Evolutionary conservation across 495 filamentous ascomycete species (phyloP).

Genomic region (Daldinia loculata): DNA sequence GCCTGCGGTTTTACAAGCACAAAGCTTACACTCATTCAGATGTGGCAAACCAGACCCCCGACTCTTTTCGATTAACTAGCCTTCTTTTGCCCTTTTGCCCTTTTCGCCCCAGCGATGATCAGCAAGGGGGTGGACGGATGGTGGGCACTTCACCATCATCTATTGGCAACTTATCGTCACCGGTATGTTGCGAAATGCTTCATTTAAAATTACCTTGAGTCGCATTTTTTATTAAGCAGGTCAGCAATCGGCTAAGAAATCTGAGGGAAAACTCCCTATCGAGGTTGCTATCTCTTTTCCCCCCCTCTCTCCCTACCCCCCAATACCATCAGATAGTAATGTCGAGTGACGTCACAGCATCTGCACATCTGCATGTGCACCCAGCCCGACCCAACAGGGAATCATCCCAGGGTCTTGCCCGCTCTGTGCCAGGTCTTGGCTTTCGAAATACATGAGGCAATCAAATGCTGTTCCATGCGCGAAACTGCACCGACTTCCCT

Average conservation of each 20-base stretch:
- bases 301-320: slow-evolving; percentile 1
- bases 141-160: not conserved
- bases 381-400: slow-evolving; percentile 36
- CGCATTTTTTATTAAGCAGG: not conserved
- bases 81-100: slow-evolving; percentile 3
- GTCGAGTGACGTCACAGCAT: slow-evolving; percentile 40
- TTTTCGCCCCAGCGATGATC: slow-evolving; percentile 16
- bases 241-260: not conserved
- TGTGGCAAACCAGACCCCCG: slow-evolving; percentile 16
- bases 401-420: slow-evolving; percentile 21
- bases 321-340: slow-evolving; percentile 10
- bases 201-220: slow-evolving; percentile 2
- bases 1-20: not conserved
- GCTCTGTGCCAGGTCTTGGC: slow-evolving; percentile 25
- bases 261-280: slow-evolving; percentile 16
- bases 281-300: slow-evolving; percentile 12
- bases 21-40: not conserved
- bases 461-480: slow-evolving; percentile 14
- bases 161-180: slow-evolving; percentile 21
- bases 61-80: slow-evolving; percentile 7
- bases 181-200: slow-evolving; percentile 18
- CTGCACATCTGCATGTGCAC: slow-evolving; percentile 43
- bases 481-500: slow-evolving; percentile 7
- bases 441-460: slow-evolving; percentile 18
- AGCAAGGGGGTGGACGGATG: slow-evolving; percentile 15